Percentiles rank a stretch among this genome's conserved stretches.
phyloP scores from a whole-genome alignment of 768 basidiomycete genomes.

The Lactarius pseudohatsudake region DNA sequence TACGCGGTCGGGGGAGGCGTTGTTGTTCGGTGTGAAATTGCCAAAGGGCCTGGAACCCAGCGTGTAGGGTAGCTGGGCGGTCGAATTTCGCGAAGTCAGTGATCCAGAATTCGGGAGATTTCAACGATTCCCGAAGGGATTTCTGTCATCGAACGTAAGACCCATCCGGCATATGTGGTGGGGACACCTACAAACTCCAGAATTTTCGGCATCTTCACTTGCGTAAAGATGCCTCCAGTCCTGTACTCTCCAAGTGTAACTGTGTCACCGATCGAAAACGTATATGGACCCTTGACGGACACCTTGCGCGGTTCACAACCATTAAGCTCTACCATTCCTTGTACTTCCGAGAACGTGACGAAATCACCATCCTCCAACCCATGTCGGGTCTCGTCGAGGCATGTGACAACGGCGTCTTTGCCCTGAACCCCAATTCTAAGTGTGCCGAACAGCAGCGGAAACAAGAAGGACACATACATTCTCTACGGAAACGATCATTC shows the following conservation, averaged over 20 bases:
- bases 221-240: slow-evolving; percentile 91
- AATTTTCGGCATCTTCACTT: slow-evolving; percentile 98
- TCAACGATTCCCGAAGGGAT: slow-evolving; percentile 84
- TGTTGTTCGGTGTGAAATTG: slow-evolving; percentile 64
- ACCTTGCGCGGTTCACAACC: slow-evolving; percentile 90
- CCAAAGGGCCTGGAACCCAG: slow-evolving; percentile 91
- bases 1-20: slow-evolving; percentile 79
- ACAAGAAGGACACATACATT: slow-evolving; percentile 49
- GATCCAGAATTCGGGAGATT: slow-evolving; percentile 82
- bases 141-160: slow-evolving; percentile 55
- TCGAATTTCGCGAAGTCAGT: slow-evolving; percentile 99
- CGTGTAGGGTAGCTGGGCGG: slow-evolving; percentile 85
- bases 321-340: slow-evolving; percentile 92
- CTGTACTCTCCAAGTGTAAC: slow-evolving; percentile 73
- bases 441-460: neutral
- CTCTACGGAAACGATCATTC: slow-evolving; percentile 95
- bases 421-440: slow-evolving; percentile 48
- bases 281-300: slow-evolving; percentile 94
- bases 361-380: slow-evolving; percentile 99
- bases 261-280: slow-evolving; percentile 94
- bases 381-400: slow-evolving; percentile 94
- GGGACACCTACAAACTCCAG: slow-evolving; percentile 77
- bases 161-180: slow-evolving; percentile 3
- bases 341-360: slow-evolving; percentile 93
- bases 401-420: slow-evolving; percentile 90